Evolutionary conservation across 2,329 filamentous ascomycete species (phyloP).

Genomic region (Madurella mycetomatis): DNA sequence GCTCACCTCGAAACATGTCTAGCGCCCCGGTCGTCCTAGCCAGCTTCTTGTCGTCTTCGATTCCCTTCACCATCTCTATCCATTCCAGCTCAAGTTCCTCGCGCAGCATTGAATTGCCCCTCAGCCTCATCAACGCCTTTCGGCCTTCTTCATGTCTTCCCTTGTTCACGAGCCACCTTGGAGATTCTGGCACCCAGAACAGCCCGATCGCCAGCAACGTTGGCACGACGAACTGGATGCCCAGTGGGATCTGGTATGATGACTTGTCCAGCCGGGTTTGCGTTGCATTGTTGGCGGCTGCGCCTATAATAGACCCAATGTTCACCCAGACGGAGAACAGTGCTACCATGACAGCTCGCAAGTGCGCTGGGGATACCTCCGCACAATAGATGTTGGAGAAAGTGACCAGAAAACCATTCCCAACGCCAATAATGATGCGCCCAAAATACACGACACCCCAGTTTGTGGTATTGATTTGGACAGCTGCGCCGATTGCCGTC

Average conservation of each 20-base stretch:
- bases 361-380: slow-evolving; percentile 44
- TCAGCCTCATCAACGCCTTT: slow-evolving; percentile 29
- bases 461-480: slow-evolving; percentile 41
- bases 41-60: too few relatives aligned
- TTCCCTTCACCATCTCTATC: too few relatives aligned
- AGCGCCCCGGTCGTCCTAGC: slow-evolving; percentile 10
- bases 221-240: slow-evolving; percentile 43
- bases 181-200: slow-evolving; percentile 43
- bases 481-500: slow-evolving; percentile 39
- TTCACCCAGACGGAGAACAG: slow-evolving; percentile 48
- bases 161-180: slow-evolving; percentile 40
- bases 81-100: slow-evolving; percentile 37
- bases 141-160: slow-evolving; percentile 28
- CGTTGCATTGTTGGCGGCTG: slow-evolving; percentile 40
- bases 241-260: slow-evolving; percentile 46
- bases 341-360: slow-evolving; percentile 44
- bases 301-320: slow-evolving; percentile 44
- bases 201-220: slow-evolving; percentile 41
- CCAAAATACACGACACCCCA: slow-evolving; percentile 42
- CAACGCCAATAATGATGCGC: slow-evolving; percentile 40
- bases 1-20: slow-evolving; percentile 35
- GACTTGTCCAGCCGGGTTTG: slow-evolving; percentile 34
- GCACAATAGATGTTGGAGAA: slow-evolving; percentile 46
- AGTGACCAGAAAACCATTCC: slow-evolving; percentile 43
- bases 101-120: slow-evolving; percentile 29